Conservation (phyloP, 805 yeast species). For the Candida qinlingensis region DNA sequence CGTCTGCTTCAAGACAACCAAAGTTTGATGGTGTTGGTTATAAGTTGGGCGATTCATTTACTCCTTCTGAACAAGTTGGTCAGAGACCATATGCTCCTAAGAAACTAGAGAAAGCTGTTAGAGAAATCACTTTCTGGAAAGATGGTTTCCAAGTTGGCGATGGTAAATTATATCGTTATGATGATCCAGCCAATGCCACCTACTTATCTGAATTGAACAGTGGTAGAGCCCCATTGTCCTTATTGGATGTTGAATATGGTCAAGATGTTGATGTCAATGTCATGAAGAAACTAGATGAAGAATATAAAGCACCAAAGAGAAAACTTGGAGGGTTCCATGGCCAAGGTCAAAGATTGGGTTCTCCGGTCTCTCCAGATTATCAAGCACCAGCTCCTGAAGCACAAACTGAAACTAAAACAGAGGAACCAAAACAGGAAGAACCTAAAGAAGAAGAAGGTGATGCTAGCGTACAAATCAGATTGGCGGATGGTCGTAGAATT, state of each 20-base stretch:
- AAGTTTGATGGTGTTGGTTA: slow-evolving; percentile 36
- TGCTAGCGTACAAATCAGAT: slow-evolving; percentile 71
- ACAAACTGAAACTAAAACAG: slow-evolving; percentile 14
- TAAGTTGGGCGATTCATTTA: slow-evolving; percentile 32
- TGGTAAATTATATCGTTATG: slow-evolving; percentile 79
- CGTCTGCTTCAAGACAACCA: slow-evolving; percentile 24
- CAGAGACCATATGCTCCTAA: slow-evolving; percentile 29
- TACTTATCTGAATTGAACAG: slow-evolving; percentile 75
- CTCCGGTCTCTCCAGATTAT: slow-evolving; percentile 77
- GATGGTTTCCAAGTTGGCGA: slow-evolving; percentile 96
- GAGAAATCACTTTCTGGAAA: slow-evolving; percentile 92
- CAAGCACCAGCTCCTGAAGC: slow-evolving; percentile 12
- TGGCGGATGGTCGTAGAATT: slow-evolving; percentile 73
- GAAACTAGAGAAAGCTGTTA: slow-evolving; percentile 47
- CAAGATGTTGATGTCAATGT: slow-evolving; percentile 93
- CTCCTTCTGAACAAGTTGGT: slow-evolving; percentile 30
- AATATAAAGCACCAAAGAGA: slow-evolving; percentile 64
- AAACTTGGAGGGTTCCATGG: slow-evolving; percentile 69
- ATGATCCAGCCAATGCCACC: slow-evolving; percentile 82
- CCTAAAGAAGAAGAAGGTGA: slow-evolving; percentile 43
- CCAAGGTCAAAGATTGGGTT: slow-evolving; percentile 79
- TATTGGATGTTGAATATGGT: slow-evolving; percentile 78
- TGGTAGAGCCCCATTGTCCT: slow-evolving; percentile 86
- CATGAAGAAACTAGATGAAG: slow-evolving; percentile 75
- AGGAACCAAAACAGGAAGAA: slow-evolving; percentile 22